Base-by-base conservation (phyloP, 2,329 filamentous ascomycete genomes). In the Ophiocordyceps sinensis region DNA sequence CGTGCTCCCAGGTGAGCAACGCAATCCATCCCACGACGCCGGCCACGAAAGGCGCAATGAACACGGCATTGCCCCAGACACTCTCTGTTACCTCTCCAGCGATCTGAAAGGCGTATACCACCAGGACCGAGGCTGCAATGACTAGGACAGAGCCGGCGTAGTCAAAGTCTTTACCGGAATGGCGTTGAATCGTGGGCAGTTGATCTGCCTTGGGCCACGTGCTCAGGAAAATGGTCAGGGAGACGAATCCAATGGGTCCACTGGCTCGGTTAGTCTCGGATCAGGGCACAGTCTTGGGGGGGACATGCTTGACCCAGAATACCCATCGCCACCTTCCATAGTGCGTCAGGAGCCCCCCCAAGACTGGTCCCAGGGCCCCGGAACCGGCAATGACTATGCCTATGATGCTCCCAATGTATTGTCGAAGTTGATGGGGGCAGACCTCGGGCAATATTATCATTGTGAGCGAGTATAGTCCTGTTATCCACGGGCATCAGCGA, bases 81-180 rank as follows among this genome's bases (percentile, higher is more conserved):
- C 58, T 45, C 1, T 45, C 43, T 3, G 56, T 46, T 0, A 55
- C 52, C 1, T 51, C 51, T 0, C 67, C 66, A 3, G 64, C 64
- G 45, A 67, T 67, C 48, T 79, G 73, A 42, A 79, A 75, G 2
- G 74, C 60, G 47, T 75, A 77, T 0, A 77, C 70, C 5, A 77
- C 60, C 3, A 77, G 61, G 0, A 73, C 66, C 0, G 73, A 66
- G 2, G 71, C 67, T 3, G 67, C 58, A 9, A 78, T 63, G 12
- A 75, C 56, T 19, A 78, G 59, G n/a, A 70, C 45, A 0, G 70
- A 70, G 11, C 74, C 73, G 4, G 70, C 35, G 40, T 69, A 63
- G 47, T 79, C 75, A 32, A 78, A 58, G 36, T 71, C 61, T 28
- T 54, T 64, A 67, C 68, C 73, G 4, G 60, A 53, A 29, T 63